These are phyloP conservation scores for Dothistroma septosporum DNA, from an alignment of 2,329 filamentous ascomycete species.

Conservation along the genomic window DNA sequence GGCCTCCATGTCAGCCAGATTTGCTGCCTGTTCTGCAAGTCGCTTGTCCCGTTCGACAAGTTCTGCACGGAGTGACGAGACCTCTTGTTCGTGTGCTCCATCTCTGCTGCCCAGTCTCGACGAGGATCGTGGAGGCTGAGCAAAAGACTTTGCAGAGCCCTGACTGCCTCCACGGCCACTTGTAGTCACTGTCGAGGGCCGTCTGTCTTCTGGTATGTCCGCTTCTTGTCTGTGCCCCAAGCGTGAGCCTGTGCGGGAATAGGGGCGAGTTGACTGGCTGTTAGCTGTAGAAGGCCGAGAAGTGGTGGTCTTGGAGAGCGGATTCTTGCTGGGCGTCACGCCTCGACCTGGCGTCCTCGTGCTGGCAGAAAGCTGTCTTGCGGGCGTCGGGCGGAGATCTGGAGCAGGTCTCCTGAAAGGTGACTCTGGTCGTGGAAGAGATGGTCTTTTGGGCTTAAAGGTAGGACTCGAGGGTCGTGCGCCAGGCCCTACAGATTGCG, in stretches of 20 bases:
- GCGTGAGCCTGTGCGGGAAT: conserved; percentile 47
- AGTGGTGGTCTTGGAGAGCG: conserved; percentile 50
- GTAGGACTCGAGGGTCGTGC: conserved; percentile 65
- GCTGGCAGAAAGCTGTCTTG: conserved; percentile 55
- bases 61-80: conserved; percentile 67
- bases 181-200: conserved; percentile 22
- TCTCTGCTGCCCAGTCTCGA: conserved; percentile 35
- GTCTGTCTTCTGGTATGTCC: conserved; percentile 37
- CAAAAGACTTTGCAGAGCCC: conserved; percentile 40
- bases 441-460: conserved; percentile 67
- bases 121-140: conserved; percentile 32
- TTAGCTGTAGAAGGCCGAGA: conserved; percentile 39
- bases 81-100: conserved; percentile 47
- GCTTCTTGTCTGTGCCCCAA: conserved; percentile 41
- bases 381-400: conserved; percentile 52
- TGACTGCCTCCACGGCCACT: conserved; percentile 41
- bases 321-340: conserved; percentile 27
- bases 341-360: conserved; percentile 48
- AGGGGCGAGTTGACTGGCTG: conserved; percentile 38
- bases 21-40: conserved; percentile 79
- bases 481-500: conserved; percentile 77
- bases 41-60: conserved; percentile 82
- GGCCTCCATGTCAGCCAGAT: conserved; percentile 83
- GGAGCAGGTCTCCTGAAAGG: conserved; percentile 65
- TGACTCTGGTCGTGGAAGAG: conserved; percentile 82